These are phyloP conservation scores for Pleurotus ostreatus DNA, from an alignment of 768 basidiomycete genomes.

Conservation along the genomic window DNA sequence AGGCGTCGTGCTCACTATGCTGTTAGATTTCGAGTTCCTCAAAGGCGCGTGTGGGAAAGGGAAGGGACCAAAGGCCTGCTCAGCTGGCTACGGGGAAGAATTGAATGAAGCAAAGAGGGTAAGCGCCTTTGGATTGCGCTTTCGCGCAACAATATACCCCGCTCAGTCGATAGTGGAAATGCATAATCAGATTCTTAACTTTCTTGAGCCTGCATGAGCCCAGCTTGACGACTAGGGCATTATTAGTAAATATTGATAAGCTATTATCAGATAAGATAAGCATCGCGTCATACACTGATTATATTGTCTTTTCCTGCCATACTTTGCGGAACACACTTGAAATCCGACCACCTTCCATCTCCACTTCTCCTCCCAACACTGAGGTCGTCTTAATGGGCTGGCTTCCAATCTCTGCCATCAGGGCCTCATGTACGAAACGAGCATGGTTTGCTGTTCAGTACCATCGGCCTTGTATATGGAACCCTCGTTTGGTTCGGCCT, in stretches of 20 bases:
- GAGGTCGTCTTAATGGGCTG: slow-evolving; percentile 1
- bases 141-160: no score
- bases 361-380: background rate
- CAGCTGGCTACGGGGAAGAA: slow-evolving; percentile 73
- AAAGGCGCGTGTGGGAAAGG: slow-evolving; percentile 79
- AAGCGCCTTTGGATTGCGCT: no score
- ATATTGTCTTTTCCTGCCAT: no score
- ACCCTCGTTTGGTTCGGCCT: background rate
- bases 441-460: background rate
- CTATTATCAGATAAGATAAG: slow-evolving; percentile 8
- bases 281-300: no score
- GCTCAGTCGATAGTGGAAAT: no score
- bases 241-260: background rate
- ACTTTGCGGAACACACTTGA: background rate
- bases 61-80: slow-evolving; percentile 81
- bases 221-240: background rate
- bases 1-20: background rate
- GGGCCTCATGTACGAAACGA: background rate
- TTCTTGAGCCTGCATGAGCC: no score
- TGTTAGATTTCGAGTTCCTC: slow-evolving; percentile 74
- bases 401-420: background rate
- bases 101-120: slow-evolving; percentile 38
- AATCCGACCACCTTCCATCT: background rate
- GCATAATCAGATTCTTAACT: no score
- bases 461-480: background rate